These are phyloP conservation scores for Acanthamoeba triangularis DNA, from an alignment of 208 protist genomes.

Conservation along the genomic window DNA sequence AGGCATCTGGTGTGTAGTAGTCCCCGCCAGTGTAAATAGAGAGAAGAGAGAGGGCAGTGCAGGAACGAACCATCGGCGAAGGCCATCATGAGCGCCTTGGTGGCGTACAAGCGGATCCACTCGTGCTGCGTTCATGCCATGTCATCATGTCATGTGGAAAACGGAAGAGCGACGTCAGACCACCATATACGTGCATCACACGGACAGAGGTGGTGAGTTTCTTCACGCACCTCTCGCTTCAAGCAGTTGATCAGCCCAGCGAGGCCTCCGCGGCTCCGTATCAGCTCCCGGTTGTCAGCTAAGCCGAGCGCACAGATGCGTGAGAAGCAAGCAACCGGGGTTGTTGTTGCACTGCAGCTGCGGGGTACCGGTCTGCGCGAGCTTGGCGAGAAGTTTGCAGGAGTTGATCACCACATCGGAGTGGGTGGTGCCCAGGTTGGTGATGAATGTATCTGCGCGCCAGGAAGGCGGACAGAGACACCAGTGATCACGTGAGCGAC, in stretches of 20 bases:
- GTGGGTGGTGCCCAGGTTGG: constrained; percentile 35
- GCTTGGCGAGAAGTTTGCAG: constrained; percentile 49
- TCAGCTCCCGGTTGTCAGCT: neutral
- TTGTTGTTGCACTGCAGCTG: no score
- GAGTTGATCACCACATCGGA: constrained; percentile 69
- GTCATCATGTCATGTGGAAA: no score
- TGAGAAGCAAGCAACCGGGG: no score
- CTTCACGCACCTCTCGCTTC: constrained; percentile 26
- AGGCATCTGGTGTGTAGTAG: neutral
- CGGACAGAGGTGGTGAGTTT: no score
- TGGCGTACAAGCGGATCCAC: constrained; percentile 65
- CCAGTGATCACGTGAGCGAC: no score
- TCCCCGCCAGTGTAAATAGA: neutral
- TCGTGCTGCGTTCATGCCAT: neutral
- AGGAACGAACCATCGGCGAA: neutral
- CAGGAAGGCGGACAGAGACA: neutral
- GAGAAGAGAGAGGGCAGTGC: neutral
- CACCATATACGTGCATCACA: neutral
- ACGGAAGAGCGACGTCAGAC: neutral
- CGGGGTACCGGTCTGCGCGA: neutral
- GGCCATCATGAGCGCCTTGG: neutral
- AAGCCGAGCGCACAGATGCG: no score
- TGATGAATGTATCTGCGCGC: neutral
- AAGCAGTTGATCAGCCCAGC: neutral
- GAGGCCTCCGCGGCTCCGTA: neutral